Evolutionary conservation across 73 alveolate genomes (phyloP), one percentile per base, ranked within the genome.

Genomic region (Paraurostyla sp.): DNA sequence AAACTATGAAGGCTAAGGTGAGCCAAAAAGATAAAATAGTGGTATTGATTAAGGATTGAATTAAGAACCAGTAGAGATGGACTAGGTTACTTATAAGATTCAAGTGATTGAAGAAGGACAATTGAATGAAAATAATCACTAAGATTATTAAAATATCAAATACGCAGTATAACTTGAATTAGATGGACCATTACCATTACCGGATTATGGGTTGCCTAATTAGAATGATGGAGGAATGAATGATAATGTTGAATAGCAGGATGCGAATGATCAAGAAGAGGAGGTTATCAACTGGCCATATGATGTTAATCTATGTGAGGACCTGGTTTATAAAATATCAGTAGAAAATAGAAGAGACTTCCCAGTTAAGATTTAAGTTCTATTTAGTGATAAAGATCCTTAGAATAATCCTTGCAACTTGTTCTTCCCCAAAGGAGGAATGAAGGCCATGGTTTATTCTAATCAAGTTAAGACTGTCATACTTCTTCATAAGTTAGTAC

Each of bases 41-140:
- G 65, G 84, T 2, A 69, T 69, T 7, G 84, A 60, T 32, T 59
- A 69, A 18, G 65, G 58, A 3, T 69, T 36, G 23, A 62, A 69
- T 69, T 29, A 69, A 22, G 84, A 69, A 2, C 52, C 29, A 36
- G 22, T 32, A 11, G 7, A 6, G 30, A 69, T 6, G 30, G 32
- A 7, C 3, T 60, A 6, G 30, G 32, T 30, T 32, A 7, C 4
- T 27, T 7, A 60, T 9, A 6, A 25, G 23, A 60, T 22, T 9
- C 7, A 27, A 60, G 32, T 27, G n/a, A n/a, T n/a, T n/a, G n/a
- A n/a, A n/a, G 45, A 16, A 60, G 78, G 30, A 9, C 25, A 60
- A 22, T 3, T 16, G 15, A 27, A 45, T 22, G 29, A 60, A 27
- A 4, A 60, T 13, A 32, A 16, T 23, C 2, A n/a, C n/a, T n/a